Evolutionary conservation across 441 rosid species (phyloP).

Genomic region (Erodium moschatum): DNA sequence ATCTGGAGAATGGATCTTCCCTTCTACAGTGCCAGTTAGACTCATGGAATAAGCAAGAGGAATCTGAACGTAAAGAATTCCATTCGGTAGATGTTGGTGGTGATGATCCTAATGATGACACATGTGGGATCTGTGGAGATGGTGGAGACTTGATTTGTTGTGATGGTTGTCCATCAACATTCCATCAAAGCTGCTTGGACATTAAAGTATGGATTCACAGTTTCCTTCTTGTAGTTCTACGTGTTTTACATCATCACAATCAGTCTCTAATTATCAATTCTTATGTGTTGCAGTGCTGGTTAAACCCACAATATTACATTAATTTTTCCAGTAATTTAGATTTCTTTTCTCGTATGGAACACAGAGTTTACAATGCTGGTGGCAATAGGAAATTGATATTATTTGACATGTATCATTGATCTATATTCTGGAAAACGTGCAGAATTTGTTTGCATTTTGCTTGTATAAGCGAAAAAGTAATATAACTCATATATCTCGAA

Average conservation of each 20-base stretch:
- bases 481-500: background rate
- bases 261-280: background rate
- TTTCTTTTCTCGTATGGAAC: background rate
- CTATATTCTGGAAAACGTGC: background rate
- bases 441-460: background rate
- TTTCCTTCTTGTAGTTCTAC: constrained; percentile 5
- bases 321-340: background rate
- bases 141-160: constrained; percentile 93
- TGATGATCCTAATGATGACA: constrained; percentile 88
- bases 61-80: constrained; percentile 40
- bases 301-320: background rate
- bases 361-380: background rate
- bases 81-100: constrained; percentile 54
- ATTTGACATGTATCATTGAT: background rate
- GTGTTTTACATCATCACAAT: constrained; percentile 4
- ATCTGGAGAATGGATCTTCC: constrained; percentile 55
- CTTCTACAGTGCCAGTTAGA: constrained; percentile 65
- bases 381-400: background rate
- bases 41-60: constrained; percentile 64
- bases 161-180: constrained; percentile 94
- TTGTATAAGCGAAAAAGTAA: background rate
- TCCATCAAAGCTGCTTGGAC: constrained; percentile 80
- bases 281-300: background rate
- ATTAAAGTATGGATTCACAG: constrained; percentile 46
- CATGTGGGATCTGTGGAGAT: constrained; percentile 96